A percentile compares a stretch with the other conserved stretches of the same genome.
Evolutionary conservation across 768 basidiomycete species (phyloP).

Genomic region (Kwoniella shandongensis): DNA sequence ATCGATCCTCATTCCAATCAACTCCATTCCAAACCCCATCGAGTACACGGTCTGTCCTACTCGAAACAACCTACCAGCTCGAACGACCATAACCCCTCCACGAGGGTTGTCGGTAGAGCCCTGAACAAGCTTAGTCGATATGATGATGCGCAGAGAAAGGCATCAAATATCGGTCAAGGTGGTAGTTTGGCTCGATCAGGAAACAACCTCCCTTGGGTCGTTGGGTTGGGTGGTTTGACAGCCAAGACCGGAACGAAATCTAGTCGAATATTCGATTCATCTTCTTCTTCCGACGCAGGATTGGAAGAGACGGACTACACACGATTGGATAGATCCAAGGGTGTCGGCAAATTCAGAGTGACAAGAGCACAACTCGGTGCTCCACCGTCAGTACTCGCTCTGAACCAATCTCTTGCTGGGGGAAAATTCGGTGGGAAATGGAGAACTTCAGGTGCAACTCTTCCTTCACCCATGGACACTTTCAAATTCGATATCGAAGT

Average conservation of each 20-base stretch:
- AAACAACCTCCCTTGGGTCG: slow-evolving; percentile 9
- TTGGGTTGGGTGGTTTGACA: slow-evolving; percentile 18
- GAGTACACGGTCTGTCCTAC: slow-evolving; percentile 18
- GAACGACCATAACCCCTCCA: slow-evolving; percentile 2
- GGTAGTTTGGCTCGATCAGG: not conserved
- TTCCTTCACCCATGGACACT: slow-evolving; percentile 20
- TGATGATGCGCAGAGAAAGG: not conserved
- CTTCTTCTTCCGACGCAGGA: not conserved
- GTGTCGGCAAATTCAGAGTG: slow-evolving; percentile 17
- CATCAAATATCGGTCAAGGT: not conserved
- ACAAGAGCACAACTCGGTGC: slow-evolving; percentile 3
- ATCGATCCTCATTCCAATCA: not conserved
- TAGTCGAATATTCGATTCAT: not conserved
- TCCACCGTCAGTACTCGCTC: slow-evolving; percentile 11
- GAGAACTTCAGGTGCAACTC: slow-evolving; percentile 5
- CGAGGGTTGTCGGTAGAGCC: slow-evolving; percentile 11
- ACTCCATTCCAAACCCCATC: slow-evolving; percentile 20
- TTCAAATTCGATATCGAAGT: slow-evolving; percentile 23
- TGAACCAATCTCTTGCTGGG: not conserved
- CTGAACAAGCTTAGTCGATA: slow-evolving; percentile 17
- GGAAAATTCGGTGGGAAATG: slow-evolving; percentile 8
- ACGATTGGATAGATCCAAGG: not conserved
- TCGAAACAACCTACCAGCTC: slow-evolving; percentile 5
- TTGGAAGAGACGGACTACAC: slow-evolving; percentile 19
- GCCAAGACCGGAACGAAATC: slow-evolving; percentile 1